phyloP scores from a whole-genome alignment of 495 filamentous ascomycete genomes.

The Podospora pseudoanserina region DNA sequence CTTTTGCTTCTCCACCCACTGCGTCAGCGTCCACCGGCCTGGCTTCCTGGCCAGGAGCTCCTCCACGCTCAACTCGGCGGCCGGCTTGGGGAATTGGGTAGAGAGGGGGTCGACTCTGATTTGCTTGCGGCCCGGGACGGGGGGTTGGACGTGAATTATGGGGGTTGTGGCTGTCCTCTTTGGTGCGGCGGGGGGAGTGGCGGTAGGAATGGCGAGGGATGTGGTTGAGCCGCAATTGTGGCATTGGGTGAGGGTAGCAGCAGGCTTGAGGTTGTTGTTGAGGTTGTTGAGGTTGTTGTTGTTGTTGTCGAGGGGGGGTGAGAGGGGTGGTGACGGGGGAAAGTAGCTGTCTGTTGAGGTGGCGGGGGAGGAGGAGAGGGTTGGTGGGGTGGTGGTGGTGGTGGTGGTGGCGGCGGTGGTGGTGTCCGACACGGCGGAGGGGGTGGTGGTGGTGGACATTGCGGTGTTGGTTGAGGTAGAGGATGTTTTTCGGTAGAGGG shows the following conservation, averaged over 20 bases:
- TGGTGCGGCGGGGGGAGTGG: neutral
- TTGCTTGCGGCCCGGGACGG: conserved; percentile 11
- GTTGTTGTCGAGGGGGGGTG: neutral
- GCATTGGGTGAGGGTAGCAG: too few species aligned
- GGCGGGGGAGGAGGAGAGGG: conserved; percentile 1
- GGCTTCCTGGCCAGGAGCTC: conserved; percentile 40
- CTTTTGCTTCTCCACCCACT: conserved; percentile 38
- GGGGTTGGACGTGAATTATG: conserved; percentile 8
- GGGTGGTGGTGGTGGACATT: neutral
- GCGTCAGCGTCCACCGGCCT: conserved; percentile 33
- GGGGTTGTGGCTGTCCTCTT: conserved; percentile 4
- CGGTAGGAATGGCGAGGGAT: neutral
- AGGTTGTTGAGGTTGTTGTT: too few species aligned
- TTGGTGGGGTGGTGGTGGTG: neutral
- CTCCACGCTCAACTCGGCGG: conserved; percentile 35
- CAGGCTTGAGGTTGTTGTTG: too few species aligned
- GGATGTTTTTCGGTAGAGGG: neutral
- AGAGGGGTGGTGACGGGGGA: neutral
- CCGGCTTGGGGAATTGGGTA: conserved; percentile 35
- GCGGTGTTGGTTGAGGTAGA: neutral
- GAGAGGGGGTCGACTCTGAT: conserved; percentile 25
- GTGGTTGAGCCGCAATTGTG: neutral
- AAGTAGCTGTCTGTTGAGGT: neutral
- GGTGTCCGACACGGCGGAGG: neutral
- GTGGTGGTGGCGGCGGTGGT: neutral